A percentile compares a stretch with the other conserved stretches of the same genome.
These are phyloP conservation scores for Barnettozyma wickerhamii DNA, from an alignment of 805 yeast genomes.

Conservation along the genomic window DNA sequence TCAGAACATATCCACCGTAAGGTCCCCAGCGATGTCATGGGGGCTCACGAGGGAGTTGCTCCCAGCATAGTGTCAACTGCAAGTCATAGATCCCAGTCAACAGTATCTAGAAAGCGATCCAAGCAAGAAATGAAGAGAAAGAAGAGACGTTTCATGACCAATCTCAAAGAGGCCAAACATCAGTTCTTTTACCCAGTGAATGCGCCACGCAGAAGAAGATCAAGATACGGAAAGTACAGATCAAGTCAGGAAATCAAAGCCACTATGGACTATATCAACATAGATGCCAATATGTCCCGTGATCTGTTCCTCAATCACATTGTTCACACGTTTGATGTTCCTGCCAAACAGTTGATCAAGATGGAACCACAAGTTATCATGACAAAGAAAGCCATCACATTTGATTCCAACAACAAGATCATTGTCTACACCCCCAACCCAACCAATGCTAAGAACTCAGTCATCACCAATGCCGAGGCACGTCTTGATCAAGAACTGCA, in stretches of 20 bases:
- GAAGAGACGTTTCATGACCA: slow-evolving; percentile 21
- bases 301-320: slow-evolving; percentile 20
- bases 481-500: slow-evolving; percentile 18
- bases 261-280: slow-evolving; percentile 19
- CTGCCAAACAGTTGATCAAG: slow-evolving; percentile 9
- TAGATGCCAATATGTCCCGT: slow-evolving; percentile 20
- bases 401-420: slow-evolving; percentile 25
- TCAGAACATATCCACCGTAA: slow-evolving; percentile 1
- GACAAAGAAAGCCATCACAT: slow-evolving; percentile 16
- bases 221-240: slow-evolving; percentile 24
- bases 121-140: slow-evolving; percentile 9
- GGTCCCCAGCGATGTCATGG: not conserved
- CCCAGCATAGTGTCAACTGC: slow-evolving; percentile 20
- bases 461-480: slow-evolving; percentile 20
- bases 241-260: slow-evolving; percentile 20
- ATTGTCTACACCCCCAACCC: slow-evolving; percentile 24
- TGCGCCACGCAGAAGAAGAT: slow-evolving; percentile 20
- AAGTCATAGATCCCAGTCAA: slow-evolving; percentile 8
- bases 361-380: slow-evolving; percentile 13
- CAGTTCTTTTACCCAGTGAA: slow-evolving; percentile 23
- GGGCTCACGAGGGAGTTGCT: slow-evolving; percentile 12
- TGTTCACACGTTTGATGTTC: slow-evolving; percentile 12
- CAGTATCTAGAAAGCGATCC: slow-evolving; percentile 14
- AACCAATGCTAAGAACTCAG: slow-evolving; percentile 17
- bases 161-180: slow-evolving; percentile 15